phyloP scores from a whole-genome alignment of 2,329 filamentous ascomycete genomes.

The Aspergillus arachidicola region DNA sequence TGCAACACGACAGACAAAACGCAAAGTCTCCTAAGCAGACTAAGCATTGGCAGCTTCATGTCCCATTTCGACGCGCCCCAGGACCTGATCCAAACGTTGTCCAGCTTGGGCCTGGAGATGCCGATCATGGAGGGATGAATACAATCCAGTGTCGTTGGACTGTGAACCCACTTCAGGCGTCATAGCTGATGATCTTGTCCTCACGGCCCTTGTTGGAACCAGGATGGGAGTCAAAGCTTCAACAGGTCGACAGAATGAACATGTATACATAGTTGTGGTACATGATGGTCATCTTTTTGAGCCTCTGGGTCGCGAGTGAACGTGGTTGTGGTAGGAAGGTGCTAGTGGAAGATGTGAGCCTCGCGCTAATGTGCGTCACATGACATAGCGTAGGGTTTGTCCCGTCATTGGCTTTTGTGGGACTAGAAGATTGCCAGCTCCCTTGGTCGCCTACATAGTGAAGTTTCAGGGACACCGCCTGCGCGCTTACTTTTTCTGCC shows the following conservation, averaged over 20 bases:
- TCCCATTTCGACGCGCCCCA: conserved; percentile 50
- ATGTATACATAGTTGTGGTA: not conserved
- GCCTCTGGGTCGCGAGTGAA: conserved; percentile 54
- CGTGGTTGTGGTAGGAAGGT: conserved; percentile 16
- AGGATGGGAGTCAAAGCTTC: conserved; percentile 39
- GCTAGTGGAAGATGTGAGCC: conserved; percentile 22
- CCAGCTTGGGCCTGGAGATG: not conserved
- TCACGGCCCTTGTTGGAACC: conserved; percentile 92
- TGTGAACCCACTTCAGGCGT: conserved; percentile 71
- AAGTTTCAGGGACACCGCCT: conserved; percentile 4
- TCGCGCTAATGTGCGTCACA: conserved; percentile 32
- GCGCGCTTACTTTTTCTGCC: not conserved
- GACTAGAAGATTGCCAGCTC: not conserved
- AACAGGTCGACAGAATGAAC: not conserved
- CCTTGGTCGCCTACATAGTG: too few relatives aligned
- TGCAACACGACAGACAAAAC: conserved; percentile 16
- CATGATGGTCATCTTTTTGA: not conserved
- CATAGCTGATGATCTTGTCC: conserved; percentile 90
- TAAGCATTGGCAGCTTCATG: conserved; percentile 34
- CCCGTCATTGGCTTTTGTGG: conserved; percentile 20
- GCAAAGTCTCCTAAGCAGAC: conserved; percentile 8
- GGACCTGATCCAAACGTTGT: not conserved
- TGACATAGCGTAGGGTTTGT: conserved; percentile 28
- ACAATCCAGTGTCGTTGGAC: too few relatives aligned
- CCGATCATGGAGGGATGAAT: not conserved